Base-by-base conservation (phyloP, 2,329 filamentous ascomycete genomes). In the Penicillium janthinellum region DNA sequence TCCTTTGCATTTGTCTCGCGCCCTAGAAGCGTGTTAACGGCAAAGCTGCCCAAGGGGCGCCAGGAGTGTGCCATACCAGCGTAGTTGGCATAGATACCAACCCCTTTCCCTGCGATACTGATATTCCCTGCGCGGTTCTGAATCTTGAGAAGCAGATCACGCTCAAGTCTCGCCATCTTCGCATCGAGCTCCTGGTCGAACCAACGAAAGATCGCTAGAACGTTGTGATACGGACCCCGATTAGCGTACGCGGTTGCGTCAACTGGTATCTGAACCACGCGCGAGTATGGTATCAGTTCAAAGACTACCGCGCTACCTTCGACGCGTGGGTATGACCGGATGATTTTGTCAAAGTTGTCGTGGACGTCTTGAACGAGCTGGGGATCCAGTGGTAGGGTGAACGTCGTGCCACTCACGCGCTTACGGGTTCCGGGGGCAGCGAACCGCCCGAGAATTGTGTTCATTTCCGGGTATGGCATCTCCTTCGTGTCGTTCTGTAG, bases 281-380 rank as follows among this genome's bases (percentile, higher is more conserved):
- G 22, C 37, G 25, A 12, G 47, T 38, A 34, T 49, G 55, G 38
- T 39, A 57, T 31, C 38, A 57, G n/a, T 22, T 57, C 47, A 48
- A 48, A 48, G 28, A 48, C 22, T 5, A 48, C 25, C 5, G n/a
- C 25, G n/a, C 45, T 48, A 15, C 45, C 45, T 31, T 48, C 45
- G 45, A 48, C 45, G 14, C 45, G 45, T 11, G n/a, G 45, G 28
- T 48, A 51, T 38, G 25, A 51, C 17, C 37, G 55, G 14, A 57
- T 57, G 25, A n/a, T 42, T 15, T 49, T 17, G 3, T 44, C 55
- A 38, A 57, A 39, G 10, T 31, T 10, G 11, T 50, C 37, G n/a
- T 57, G 31, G 15, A 57, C 47, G 25, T 57, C 45, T 51, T 31
- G 47, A 20, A 57, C 25, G 5, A 57, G 35, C 45, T 52, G 45